phyloP scores from a whole-genome alignment of 305 asterid genomes.

The Solanum chacoense region DNA sequence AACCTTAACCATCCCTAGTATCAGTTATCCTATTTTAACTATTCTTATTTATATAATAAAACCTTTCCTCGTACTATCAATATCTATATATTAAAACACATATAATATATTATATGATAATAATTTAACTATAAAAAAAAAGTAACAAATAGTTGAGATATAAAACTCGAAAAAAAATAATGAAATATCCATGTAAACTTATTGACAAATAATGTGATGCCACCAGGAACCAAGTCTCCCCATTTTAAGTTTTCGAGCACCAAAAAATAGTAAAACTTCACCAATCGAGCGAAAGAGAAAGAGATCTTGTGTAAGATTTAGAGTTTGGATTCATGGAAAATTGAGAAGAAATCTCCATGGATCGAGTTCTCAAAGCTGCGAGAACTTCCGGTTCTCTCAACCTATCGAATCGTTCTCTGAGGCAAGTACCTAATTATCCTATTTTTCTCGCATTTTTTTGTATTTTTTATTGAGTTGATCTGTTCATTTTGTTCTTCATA shows the following conservation, averaged over 20 bases:
- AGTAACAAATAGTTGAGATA: too few relatives aligned
- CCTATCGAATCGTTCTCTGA: constrained; percentile 89
- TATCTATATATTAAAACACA: too few relatives aligned
- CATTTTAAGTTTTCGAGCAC: background rate
- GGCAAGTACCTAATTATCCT: constrained; percentile 20
- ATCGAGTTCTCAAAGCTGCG: constrained; percentile 76
- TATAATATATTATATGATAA: too few relatives aligned
- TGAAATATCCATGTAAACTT: background rate
- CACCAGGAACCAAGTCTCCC: background rate
- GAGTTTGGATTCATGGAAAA: background rate
- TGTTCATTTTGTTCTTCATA: background rate
- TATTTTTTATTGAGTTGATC: background rate
- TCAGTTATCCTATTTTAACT: background rate
- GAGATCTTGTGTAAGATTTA: background rate
- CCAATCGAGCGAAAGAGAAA: background rate
- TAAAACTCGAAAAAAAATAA: background rate
- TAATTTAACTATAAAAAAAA: too few relatives aligned
- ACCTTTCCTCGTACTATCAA: background rate
- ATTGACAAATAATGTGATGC: background rate
- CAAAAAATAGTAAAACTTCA: background rate
- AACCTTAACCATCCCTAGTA: fast-evolving
- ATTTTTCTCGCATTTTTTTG: background rate
- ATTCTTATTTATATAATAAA: background rate
- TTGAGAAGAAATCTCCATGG: constrained; percentile 24
- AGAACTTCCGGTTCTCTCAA: constrained; percentile 90